Conservation (phyloP, 1,284 basidiomycete genomes). For the Neotropicomus parvogracilis region DNA sequence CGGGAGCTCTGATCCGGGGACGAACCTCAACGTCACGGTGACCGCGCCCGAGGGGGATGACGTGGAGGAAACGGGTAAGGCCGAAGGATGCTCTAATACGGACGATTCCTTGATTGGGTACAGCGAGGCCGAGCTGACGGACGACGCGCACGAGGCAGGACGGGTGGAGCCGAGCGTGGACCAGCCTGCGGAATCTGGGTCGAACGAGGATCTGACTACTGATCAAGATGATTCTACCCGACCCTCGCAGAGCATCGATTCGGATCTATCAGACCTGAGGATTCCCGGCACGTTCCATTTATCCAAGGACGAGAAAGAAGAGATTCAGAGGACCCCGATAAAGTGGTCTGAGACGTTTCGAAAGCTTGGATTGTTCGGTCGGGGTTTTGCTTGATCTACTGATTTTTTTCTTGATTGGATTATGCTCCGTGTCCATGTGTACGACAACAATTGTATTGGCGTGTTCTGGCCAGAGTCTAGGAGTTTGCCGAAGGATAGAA, state of each 20-base stretch:
- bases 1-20: conserved; percentile 25
- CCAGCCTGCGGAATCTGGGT: conserved; percentile 4
- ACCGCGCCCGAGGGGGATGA: conserved; percentile 31
- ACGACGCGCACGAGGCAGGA: not conserved
- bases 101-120: conserved; percentile 21
- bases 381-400: conserved; percentile 8
- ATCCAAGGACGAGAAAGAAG: conserved; percentile 16
- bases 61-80: conserved; percentile 25
- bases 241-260: conserved; percentile 29
- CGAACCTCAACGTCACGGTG: conserved; percentile 31
- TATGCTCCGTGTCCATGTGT: too few species aligned
- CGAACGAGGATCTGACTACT: not conserved
- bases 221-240: conserved; percentile 13
- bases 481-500: too few species aligned
- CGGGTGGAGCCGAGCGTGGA: not conserved
- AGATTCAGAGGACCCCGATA: conserved; percentile 1
- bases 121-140: conserved; percentile 16
- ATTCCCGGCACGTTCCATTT: conserved; percentile 51
- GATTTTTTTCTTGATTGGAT: not conserved
- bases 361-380: conserved; percentile 27
- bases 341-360: conserved; percentile 22
- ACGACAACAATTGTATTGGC: too few species aligned
- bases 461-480: too few species aligned
- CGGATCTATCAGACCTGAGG: conserved; percentile 35
- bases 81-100: conserved; percentile 17